These are phyloP conservation scores for Amanita pseudoporphyria DNA, from an alignment of 768 basidiomycete genomes.

Conservation along the genomic window DNA sequence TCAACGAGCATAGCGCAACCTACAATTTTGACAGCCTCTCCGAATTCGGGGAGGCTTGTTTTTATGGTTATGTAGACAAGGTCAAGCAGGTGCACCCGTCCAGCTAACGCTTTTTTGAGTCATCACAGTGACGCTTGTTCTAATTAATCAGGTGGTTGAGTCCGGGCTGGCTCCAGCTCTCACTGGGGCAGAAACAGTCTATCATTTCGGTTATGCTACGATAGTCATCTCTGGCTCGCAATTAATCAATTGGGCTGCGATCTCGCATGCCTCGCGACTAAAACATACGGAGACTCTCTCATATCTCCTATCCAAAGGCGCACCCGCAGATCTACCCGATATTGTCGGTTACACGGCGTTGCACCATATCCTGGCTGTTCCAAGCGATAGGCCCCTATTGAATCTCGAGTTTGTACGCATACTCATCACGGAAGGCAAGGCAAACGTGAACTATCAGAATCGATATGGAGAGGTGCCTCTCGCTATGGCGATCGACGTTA, in stretches of 20 bases:
- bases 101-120: not conserved
- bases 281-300: constrained; percentile 26
- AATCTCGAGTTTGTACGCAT: constrained; percentile 23
- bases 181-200: constrained; percentile 30
- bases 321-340: constrained; percentile 31
- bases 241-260: constrained; percentile 13
- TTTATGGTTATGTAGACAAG: constrained; percentile 13
- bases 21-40: constrained; percentile 17
- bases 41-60: constrained; percentile 8
- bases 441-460: constrained; percentile 39
- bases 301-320: constrained; percentile 31
- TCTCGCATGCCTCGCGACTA: not conserved
- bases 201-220: constrained; percentile 31
- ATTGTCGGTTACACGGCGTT: constrained; percentile 42
- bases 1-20: constrained; percentile 15
- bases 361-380: constrained; percentile 22
- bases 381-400: constrained; percentile 20
- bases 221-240: constrained; percentile 32
- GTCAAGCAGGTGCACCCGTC: constrained; percentile 15
- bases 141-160: constrained; percentile 23
- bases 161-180: constrained; percentile 27
- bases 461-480: constrained; percentile 39
- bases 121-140: not conserved
- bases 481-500: constrained; percentile 21
- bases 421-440: constrained; percentile 32